A percentile compares a stretch with the other conserved stretches of the same genome.
These are phyloP conservation scores for Dacryopinax primogenitus DNA, from an alignment of 768 basidiomycete genomes.

Conservation along the genomic window DNA sequence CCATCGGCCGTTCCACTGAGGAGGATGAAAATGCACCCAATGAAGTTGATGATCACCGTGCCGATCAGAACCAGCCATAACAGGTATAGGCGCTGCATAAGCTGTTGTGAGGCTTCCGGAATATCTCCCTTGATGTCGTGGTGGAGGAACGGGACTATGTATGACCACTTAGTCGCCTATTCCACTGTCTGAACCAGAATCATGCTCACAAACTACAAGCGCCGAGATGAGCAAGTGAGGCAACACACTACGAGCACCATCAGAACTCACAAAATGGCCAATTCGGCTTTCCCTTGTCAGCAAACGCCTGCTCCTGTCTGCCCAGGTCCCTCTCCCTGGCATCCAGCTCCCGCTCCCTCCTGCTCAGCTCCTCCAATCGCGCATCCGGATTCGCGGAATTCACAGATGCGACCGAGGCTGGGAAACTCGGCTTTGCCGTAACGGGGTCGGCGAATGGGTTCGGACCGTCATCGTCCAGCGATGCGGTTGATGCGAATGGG, in stretches of 20 bases:
- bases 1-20: slow-evolving; percentile 62
- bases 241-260: neutral
- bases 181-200: neutral
- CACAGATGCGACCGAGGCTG: slow-evolving; percentile 22
- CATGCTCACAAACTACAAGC: slow-evolving; percentile 9
- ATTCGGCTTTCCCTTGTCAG: slow-evolving; percentile 69
- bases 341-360: slow-evolving; percentile 70
- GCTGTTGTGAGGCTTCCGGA: slow-evolving; percentile 60
- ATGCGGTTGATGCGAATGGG: slow-evolving; percentile 73
- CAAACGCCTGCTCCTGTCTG: slow-evolving; percentile 45
- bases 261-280: slow-evolving; percentile 71
- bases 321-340: slow-evolving; percentile 47
- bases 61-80: slow-evolving; percentile 82
- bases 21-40: slow-evolving; percentile 79
- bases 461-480: slow-evolving; percentile 44
- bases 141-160: slow-evolving; percentile 87
- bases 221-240: slow-evolving; percentile 5
- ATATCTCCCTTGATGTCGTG: slow-evolving; percentile 89
- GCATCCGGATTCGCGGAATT: slow-evolving; percentile 26
- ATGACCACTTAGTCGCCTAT: neutral
- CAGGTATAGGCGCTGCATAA: slow-evolving; percentile 78
- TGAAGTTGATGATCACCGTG: slow-evolving; percentile 77
- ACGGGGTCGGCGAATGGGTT: slow-evolving; percentile 85
- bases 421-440: slow-evolving; percentile 27
- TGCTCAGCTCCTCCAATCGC: slow-evolving; percentile 49